phyloP scores from a whole-genome alignment of 192 early-diverging fungal genomes.

The Endogone sp. region DNA sequence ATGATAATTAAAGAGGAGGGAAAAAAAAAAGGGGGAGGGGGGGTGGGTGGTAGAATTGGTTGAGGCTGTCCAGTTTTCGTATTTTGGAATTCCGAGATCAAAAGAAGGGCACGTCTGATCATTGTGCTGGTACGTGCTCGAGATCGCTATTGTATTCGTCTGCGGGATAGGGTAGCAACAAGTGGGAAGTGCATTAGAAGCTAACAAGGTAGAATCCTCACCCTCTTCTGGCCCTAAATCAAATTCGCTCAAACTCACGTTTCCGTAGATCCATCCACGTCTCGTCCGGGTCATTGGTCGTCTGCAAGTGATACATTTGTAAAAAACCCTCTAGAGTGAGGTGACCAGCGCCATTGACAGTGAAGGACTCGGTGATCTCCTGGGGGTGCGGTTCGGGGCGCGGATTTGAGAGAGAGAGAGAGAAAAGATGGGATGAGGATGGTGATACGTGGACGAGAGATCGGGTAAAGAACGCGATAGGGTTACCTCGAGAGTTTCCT shows the following conservation, averaged over 20 bases:
- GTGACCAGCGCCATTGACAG: slow-evolving; percentile 55
- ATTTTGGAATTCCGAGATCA: not conserved
- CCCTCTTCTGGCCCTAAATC: too few relatives aligned
- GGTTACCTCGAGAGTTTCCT: slow-evolving; percentile 11
- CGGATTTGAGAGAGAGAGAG: slow-evolving; percentile 5
- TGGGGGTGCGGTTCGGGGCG: slow-evolving; percentile 23
- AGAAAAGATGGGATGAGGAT: not conserved
- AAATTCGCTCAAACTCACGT: too few relatives aligned
- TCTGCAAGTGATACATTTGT: slow-evolving; percentile 79
- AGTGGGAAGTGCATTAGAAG: not conserved
- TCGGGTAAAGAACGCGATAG: not conserved
- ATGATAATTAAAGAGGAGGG: too few relatives aligned
- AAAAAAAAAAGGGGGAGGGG: too few relatives aligned
- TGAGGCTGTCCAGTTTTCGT: too few relatives aligned
- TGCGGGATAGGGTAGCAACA: not conserved
- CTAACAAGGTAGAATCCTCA: not conserved
- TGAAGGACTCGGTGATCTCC: slow-evolving; percentile 69
- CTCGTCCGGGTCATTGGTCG: slow-evolving; percentile 60
- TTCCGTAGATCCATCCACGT: slow-evolving; percentile 74
- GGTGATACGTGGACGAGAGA: not conserved
- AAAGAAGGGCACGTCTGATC: not conserved
- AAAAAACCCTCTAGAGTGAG: slow-evolving; percentile 70
- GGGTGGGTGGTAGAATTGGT: too few relatives aligned
- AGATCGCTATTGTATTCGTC: not conserved
- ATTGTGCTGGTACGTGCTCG: too few relatives aligned